These are phyloP conservation scores for Castanea crenata DNA, from an alignment of 306 rosid species.

Conservation along the genomic window DNA sequence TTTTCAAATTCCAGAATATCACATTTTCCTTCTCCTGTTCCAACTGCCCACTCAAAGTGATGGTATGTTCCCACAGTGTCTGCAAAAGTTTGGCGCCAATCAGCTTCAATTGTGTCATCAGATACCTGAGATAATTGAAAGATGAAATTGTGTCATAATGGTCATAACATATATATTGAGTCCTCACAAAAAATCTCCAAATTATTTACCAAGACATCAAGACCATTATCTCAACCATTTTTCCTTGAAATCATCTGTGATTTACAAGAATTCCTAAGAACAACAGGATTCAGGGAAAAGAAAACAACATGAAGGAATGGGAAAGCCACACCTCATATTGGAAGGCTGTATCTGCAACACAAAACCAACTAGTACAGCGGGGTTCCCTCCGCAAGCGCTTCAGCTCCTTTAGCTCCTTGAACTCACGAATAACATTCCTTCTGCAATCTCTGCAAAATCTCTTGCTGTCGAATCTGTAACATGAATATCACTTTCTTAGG, in stretches of 20 bases:
- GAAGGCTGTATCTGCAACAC: constrained; percentile 93
- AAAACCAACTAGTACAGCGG: constrained; percentile 97
- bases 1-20: constrained; percentile 93
- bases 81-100: constrained; percentile 87
- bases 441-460: constrained; percentile 99
- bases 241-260: constrained; percentile 6
- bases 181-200: constrained; percentile 1
- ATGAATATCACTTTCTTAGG: constrained; percentile 29
- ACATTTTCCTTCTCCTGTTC: constrained; percentile 91
- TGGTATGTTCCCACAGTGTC: constrained; percentile 80
- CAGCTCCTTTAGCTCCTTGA: constrained; percentile 96
- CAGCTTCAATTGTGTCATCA: constrained; percentile 78
- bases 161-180: constrained; percentile 14
- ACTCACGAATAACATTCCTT: constrained; percentile 95
- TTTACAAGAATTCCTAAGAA: neutral
- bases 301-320: constrained; percentile 22
- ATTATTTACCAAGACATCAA: constrained; percentile 1
- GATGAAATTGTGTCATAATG: constrained; percentile 15
- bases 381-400: constrained; percentile 94
- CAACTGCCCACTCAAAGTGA: constrained; percentile 99
- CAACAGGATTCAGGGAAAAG: constrained; percentile 3
- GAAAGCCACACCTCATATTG: constrained; percentile 82
- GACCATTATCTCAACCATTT: neutral
- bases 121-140: constrained; percentile 60
- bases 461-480: constrained; percentile 98